Conservation (phyloP, 75 land plant species). For the Pseudotsuga menziesii region DNA sequence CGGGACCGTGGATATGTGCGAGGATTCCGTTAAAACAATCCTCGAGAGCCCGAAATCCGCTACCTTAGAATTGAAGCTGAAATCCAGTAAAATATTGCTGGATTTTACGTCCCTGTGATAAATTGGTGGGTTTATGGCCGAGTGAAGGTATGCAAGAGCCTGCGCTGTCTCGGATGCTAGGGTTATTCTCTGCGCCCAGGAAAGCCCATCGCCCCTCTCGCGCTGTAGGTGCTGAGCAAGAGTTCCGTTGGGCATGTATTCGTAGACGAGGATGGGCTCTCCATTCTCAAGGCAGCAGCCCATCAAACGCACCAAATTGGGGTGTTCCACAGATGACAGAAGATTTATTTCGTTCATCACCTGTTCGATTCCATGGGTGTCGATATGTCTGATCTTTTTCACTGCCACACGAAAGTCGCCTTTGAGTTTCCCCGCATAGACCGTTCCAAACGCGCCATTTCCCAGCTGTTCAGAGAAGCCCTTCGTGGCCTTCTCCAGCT, state of each 20-base stretch:
- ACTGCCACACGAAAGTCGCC: slow-evolving; percentile 53
- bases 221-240: slow-evolving; percentile 56
- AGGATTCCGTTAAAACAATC: slow-evolving; percentile 44
- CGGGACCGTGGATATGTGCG: slow-evolving; percentile 82
- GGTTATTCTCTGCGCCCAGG: slow-evolving; percentile 53
- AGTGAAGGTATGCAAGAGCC: slow-evolving; percentile 76
- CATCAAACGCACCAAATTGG: slow-evolving; percentile 65
- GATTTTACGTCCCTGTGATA: slow-evolving; percentile 84
- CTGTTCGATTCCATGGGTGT: slow-evolving; percentile 45
- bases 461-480: slow-evolving; percentile 56
- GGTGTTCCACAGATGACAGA: slow-evolving; percentile 65
- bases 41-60: slow-evolving; percentile 89
- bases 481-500: slow-evolving; percentile 67
- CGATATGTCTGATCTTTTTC: slow-evolving; percentile 49
- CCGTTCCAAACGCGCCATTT: slow-evolving; percentile 74
- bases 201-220: slow-evolving; percentile 38
- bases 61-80: slow-evolving; percentile 59
- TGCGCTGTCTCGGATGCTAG: slow-evolving; percentile 71
- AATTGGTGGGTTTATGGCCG: slow-evolving; percentile 62
- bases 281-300: slow-evolving; percentile 70
- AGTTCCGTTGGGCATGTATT: slow-evolving; percentile 78
- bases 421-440: slow-evolving; percentile 59
- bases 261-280: slow-evolving; percentile 71
- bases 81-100: slow-evolving; percentile 70
- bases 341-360: slow-evolving; percentile 77